Percentiles rank a stretch among this genome's conserved stretches.
Conservation (phyloP, 1,139 yeast genomes). For the Geotrichum reessii region DNA sequence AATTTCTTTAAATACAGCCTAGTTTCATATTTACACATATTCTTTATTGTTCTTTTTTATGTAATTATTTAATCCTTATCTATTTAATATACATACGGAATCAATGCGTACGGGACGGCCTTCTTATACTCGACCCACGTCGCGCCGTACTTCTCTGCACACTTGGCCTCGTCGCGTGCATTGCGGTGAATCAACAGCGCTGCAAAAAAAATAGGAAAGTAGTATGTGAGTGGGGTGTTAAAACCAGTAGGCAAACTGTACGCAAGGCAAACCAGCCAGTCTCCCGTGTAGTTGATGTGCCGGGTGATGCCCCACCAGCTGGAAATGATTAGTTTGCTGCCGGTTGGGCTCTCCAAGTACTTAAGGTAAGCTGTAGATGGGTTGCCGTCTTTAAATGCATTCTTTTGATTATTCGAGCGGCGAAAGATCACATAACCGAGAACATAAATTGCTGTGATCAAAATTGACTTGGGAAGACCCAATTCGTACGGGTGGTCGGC, state of each 20-base stretch:
- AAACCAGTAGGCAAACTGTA: slow-evolving; percentile 93
- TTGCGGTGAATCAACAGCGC: slow-evolving; percentile 81
- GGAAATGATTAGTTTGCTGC: slow-evolving; percentile 72
- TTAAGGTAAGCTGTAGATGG: slow-evolving; percentile 55
- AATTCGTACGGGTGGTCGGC: slow-evolving; percentile 59
- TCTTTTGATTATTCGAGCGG: slow-evolving; percentile 76
- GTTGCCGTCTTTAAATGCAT: slow-evolving; percentile 74
- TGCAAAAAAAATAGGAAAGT: slow-evolving; percentile 79
- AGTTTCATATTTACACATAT: background rate
- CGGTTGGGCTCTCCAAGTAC: slow-evolving; percentile 66
- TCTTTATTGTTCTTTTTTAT: background rate
- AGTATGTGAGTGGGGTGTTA: slow-evolving; percentile 76
- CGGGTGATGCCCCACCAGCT: slow-evolving; percentile 97
- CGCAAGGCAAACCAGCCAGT: slow-evolving; percentile 85
- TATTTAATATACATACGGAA: slow-evolving; percentile 73
- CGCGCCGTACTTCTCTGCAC: slow-evolving; percentile 76
- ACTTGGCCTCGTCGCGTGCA: slow-evolving; percentile 83
- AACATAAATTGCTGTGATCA: slow-evolving; percentile 42
- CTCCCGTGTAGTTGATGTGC: slow-evolving; percentile 92
- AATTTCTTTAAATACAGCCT: background rate
- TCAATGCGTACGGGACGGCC: slow-evolving; percentile 79
- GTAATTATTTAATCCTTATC: background rate
- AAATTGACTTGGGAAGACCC: slow-evolving; percentile 40
- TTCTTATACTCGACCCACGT: slow-evolving; percentile 79
- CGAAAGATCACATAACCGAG: slow-evolving; percentile 80